These are phyloP conservation scores for Metarhizium robertsii DNA, from an alignment of 2,329 filamentous ascomycete genomes.

Conservation along the genomic window DNA sequence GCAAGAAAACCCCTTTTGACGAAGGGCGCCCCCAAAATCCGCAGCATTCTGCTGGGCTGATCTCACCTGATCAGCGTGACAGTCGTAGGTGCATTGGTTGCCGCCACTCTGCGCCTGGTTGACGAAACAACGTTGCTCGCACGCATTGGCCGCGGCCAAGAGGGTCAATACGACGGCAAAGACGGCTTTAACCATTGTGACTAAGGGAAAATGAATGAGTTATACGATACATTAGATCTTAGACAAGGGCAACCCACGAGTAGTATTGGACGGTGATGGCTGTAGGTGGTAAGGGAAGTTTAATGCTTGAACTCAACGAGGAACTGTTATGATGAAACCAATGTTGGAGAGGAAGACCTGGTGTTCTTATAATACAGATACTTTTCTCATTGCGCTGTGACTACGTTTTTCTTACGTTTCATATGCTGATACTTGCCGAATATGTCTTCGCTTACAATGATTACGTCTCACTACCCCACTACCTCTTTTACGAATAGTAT, in stretches of 20 bases:
- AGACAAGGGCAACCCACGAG: not conserved
- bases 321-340: no score
- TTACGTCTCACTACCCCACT: no score
- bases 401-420: no score
- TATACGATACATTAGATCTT: not conserved
- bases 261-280: not conserved
- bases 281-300: not conserved
- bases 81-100: not conserved
- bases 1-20: not conserved
- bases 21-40: not conserved
- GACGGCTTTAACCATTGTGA: not conserved
- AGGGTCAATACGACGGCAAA: not conserved
- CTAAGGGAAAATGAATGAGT: not conserved
- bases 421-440: no score
- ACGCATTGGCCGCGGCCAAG: not conserved
- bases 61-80: not conserved
- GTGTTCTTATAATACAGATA: no score
- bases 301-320: no score
- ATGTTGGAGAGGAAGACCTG: no score
- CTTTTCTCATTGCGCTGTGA: no score
- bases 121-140: not conserved
- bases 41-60: not conserved
- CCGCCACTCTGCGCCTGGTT: not conserved
- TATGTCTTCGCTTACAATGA: no score
- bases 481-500: no score